Evolutionary conservation across 495 filamentous ascomycete species (phyloP), one percentile per base, ranked within the genome.

Genomic region (Mycothermus thermophilus): DNA sequence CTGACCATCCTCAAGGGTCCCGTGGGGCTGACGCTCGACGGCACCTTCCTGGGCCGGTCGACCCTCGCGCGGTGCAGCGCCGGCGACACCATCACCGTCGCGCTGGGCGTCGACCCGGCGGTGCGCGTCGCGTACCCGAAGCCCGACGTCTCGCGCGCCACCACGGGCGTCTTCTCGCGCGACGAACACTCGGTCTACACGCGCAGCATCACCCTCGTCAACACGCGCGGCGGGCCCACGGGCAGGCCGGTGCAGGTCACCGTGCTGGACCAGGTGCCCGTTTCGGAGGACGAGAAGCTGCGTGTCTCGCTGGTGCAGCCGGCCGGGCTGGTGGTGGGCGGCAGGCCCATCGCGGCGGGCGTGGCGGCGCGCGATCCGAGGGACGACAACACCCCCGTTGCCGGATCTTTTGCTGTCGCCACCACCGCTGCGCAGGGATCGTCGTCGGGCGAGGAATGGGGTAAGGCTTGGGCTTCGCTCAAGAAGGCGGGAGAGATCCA

Each of bases 251-350:
- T 78, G 18, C 65, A 68, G 29, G 38, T 80, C 7, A 56, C 66
- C 0, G 64, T 82, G 21, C 50, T 74, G 6, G 77, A 84, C 38
- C 77, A 83, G 56, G 58, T 81, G 9, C 79, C 79, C 3, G 63
- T 80, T 3, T 72, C 64, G 19, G 68, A 80, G 47, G 76, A 81
- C 29, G 77, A 81, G 48, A 61, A 62, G 30, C 53, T 82, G 9
- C 51, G 56, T 13, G 58, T 82, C 18, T 55, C 67, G 3, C 48
- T 80, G 16, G 29, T 69, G 12, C 47, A 62, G 18, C 78, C 77
- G 1, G 42, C 48, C 8, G 73, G 73, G 1, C 36, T 81, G 35
- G 36, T 80, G 35, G 41, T 40, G 18, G 61, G 61, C 23, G 71
- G 65, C 0, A 59, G 66, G 27, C 32, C 38, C 7, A 58, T 64